Evolutionary conservation across 78 protist genomes (phyloP).

Genomic region (Dictyostelium citrinum): DNA sequence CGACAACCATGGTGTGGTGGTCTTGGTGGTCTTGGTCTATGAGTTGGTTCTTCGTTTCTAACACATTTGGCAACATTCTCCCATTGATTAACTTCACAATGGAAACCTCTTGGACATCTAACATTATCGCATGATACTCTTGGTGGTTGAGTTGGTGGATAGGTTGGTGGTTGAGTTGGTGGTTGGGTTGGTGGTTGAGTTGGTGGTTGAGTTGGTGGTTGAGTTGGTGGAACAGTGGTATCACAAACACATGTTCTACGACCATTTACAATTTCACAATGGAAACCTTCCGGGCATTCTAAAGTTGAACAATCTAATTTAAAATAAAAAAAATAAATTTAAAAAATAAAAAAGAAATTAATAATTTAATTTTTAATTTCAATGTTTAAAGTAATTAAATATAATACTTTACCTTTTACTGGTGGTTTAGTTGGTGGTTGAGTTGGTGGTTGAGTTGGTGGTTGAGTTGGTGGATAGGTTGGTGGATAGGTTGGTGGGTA

Average conservation of each 20-base stretch:
- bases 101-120: neutral
- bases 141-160: neutral
- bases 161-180: neutral
- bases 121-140: neutral
- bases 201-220: neutral
- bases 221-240: neutral
- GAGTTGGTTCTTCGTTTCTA: neutral
- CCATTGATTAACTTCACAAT: neutral
- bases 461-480: neutral
- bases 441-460: neutral
- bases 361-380: neutral
- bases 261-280: neutral
- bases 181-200: neutral
- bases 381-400: neutral
- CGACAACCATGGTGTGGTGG: conserved; percentile 7
- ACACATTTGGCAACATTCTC: neutral
- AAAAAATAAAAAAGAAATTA: no score
- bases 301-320: neutral
- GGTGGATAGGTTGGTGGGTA: neutral
- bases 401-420: neutral
- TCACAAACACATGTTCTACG: neutral
- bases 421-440: neutral
- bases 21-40: neutral
- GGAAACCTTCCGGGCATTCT: conserved; percentile 12
- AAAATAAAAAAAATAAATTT: neutral